These are phyloP conservation scores for Fusarium sambucinum DNA, from an alignment of 2,329 filamentous ascomycete species.

Conservation along the genomic window DNA sequence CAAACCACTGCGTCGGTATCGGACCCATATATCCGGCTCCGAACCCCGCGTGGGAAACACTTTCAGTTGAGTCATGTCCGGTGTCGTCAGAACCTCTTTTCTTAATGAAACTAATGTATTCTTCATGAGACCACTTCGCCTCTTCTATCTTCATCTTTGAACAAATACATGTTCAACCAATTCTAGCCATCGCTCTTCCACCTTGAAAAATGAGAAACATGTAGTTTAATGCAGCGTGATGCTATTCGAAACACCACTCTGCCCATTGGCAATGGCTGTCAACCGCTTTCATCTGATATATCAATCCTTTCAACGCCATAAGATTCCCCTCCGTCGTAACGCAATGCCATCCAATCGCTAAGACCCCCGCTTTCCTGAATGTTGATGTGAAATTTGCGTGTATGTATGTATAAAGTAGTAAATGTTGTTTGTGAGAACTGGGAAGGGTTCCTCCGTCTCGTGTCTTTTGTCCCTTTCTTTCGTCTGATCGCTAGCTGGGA, in stretches of 20 bases:
- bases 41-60: not conserved
- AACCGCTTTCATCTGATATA: constrained; percentile 35
- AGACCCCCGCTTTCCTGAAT: constrained; percentile 46
- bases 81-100: not conserved
- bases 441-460: constrained; percentile 5
- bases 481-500: not conserved
- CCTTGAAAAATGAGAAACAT: constrained; percentile 37
- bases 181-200: constrained; percentile 45
- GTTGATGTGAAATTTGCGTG: constrained; percentile 37
- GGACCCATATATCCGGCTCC: constrained; percentile 12
- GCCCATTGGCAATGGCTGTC: constrained; percentile 11
- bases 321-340: constrained; percentile 39
- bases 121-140: constrained; percentile 30
- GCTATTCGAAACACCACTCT: constrained; percentile 13
- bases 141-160: constrained; percentile 41
- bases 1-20: constrained; percentile 16
- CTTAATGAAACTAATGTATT: constrained; percentile 17
- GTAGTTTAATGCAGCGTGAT: not conserved
- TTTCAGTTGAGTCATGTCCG: not conserved
- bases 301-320: constrained; percentile 44
- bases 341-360: constrained; percentile 47
- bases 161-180: constrained; percentile 37
- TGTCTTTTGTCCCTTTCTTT: constrained; percentile 15
- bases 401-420: constrained; percentile 33
- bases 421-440: constrained; percentile 25